These are phyloP conservation scores for Chernovozyma sophiae-reginae DNA, from an alignment of 1,139 yeast species.

Conservation along the genomic window DNA sequence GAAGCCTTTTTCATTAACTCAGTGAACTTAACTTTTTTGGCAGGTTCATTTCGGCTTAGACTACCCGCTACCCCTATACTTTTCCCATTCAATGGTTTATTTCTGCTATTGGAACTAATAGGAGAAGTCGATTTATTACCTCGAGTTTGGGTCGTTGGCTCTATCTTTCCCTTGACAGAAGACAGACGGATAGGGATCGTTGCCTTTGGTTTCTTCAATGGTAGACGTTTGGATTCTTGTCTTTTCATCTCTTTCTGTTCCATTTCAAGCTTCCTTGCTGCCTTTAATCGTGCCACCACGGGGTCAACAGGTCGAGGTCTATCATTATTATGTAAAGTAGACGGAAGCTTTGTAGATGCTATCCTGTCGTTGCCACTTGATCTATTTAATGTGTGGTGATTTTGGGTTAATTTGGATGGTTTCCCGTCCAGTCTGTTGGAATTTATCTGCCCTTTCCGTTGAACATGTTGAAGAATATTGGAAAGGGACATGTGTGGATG, in stretches of 20 bases:
- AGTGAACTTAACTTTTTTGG: constrained; percentile 53
- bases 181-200: constrained; percentile 5
- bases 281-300: constrained; percentile 59
- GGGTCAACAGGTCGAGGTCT: constrained; percentile 35
- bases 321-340: too few relatives aligned
- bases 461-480: constrained; percentile 26
- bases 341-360: too few relatives aligned
- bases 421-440: not conserved
- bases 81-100: too few relatives aligned
- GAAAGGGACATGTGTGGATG: constrained; percentile 22
- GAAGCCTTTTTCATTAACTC: constrained; percentile 72
- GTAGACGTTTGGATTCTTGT: constrained; percentile 31
- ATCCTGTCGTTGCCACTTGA: not conserved
- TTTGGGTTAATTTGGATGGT: not conserved
- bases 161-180: not conserved
- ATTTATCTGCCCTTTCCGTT: constrained; percentile 27
- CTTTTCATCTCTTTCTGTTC: constrained; percentile 37
- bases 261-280: constrained; percentile 54
- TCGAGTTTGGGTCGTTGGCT: not conserved
- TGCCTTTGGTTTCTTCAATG: constrained; percentile 16
- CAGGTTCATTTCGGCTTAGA: not conserved
- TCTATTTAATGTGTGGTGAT: not conserved
- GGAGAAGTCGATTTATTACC: not conserved
- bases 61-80: too few relatives aligned
- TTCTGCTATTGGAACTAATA: too few relatives aligned